Percentiles rank a stretch among this genome's conserved stretches.
phyloP scores from a whole-genome alignment of 2,329 filamentous ascomycete species.

The Nemania bipapillata region DNA sequence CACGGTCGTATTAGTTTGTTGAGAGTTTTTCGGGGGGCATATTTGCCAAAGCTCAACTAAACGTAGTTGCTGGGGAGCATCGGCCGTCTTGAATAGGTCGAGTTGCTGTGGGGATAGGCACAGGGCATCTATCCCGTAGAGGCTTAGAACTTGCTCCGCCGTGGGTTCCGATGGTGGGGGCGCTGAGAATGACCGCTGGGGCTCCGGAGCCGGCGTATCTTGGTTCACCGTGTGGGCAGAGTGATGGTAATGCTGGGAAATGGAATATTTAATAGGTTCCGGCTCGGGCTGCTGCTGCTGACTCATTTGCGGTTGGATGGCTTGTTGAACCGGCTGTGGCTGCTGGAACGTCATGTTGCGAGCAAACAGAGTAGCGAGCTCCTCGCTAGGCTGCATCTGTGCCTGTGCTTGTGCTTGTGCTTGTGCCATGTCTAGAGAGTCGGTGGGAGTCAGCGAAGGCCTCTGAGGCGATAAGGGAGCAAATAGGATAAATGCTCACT shows the following conservation, averaged over 20 bases:
- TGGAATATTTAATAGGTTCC: slow-evolving; percentile 72
- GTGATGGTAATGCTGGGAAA: slow-evolving; percentile 86
- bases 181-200: slow-evolving; percentile 62
- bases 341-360: slow-evolving; percentile 75
- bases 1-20: slow-evolving; percentile 63
- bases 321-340: slow-evolving; percentile 49
- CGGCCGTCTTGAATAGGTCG: slow-evolving; percentile 80
- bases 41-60: slow-evolving; percentile 88
- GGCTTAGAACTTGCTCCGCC: slow-evolving; percentile 68
- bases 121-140: slow-evolving; percentile 75
- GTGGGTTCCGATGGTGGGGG: slow-evolving; percentile 62
- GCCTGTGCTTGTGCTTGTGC: too few species aligned
- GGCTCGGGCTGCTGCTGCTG: slow-evolving; percentile 48
- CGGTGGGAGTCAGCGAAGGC: slow-evolving; percentile 17
- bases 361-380: slow-evolving; percentile 82
- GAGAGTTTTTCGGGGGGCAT: slow-evolving; percentile 72
- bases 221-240: slow-evolving; percentile 72
- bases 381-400: slow-evolving; percentile 77
- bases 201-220: slow-evolving; percentile 51
- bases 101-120: slow-evolving; percentile 79
- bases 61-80: slow-evolving; percentile 75
- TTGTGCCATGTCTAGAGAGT: slow-evolving; percentile 52
- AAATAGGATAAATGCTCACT: slow-evolving; percentile 24
- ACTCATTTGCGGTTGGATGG: slow-evolving; percentile 49
- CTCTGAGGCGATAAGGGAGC: background rate